These are phyloP conservation scores for Podaxis sp. DNA, from an alignment of 768 basidiomycete genomes.

Conservation along the genomic window DNA sequence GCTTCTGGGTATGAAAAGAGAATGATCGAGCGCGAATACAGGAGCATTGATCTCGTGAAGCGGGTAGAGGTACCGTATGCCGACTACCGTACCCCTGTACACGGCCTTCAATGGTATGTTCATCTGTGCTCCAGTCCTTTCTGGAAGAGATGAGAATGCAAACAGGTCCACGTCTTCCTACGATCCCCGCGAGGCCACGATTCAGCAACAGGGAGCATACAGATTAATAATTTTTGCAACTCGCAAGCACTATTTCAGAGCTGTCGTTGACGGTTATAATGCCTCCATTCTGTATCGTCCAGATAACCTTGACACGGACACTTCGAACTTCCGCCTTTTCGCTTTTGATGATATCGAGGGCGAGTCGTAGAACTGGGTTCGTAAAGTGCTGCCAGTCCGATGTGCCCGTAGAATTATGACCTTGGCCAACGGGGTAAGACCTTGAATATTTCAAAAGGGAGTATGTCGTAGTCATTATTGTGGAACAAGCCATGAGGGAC, in stretches of 20 bases:
- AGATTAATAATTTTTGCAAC: constrained; percentile 25
- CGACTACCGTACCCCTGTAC: constrained; percentile 70
- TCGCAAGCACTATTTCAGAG: constrained; percentile 66
- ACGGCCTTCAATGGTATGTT: constrained; percentile 76
- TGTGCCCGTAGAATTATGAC: constrained; percentile 25
- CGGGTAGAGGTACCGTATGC: constrained; percentile 70
- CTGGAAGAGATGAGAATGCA: constrained; percentile 54
- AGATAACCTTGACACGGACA: constrained; percentile 62
- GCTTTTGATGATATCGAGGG: constrained; percentile 59
- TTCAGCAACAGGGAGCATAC: constrained; percentile 6
- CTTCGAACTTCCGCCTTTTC: constrained; percentile 55
- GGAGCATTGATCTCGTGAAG: constrained; percentile 25
- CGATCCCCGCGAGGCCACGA: constrained; percentile 2
- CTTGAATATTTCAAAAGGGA: constrained; percentile 66
- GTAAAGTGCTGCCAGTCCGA: constrained; percentile 77
- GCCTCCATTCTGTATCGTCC: constrained; percentile 47
- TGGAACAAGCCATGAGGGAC: constrained; percentile 48
- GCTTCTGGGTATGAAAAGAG: not conserved
- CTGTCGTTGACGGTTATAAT: constrained; percentile 38
- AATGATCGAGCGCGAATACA: constrained; percentile 1
- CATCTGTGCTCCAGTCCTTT: constrained; percentile 25
- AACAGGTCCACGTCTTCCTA: constrained; percentile 81
- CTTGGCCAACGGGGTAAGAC: constrained; percentile 46
- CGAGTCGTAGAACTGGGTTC: constrained; percentile 64
- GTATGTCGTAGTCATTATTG: constrained; percentile 59